These are phyloP conservation scores for Ceratorhiza oryzae-sativae DNA, from an alignment of 1,284 basidiomycete genomes.

Conservation along the genomic window DNA sequence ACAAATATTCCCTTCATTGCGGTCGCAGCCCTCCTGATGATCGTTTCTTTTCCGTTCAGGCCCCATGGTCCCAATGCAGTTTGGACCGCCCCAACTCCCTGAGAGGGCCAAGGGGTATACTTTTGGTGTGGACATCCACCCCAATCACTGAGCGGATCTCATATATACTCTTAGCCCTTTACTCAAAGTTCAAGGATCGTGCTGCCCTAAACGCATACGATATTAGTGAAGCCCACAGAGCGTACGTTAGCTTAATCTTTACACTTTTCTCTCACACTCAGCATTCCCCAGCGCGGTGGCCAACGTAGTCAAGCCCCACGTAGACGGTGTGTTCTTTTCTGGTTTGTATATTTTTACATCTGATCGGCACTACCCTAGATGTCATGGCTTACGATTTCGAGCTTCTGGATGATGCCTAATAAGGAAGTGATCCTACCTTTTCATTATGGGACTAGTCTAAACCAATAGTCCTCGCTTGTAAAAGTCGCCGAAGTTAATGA, in stretches of 20 bases:
- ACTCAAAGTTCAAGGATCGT: slow-evolving; percentile 27
- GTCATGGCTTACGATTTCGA: slow-evolving; percentile 30
- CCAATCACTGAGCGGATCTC: background rate
- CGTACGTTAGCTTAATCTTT: background rate
- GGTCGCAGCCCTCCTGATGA: background rate
- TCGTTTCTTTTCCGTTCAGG: background rate
- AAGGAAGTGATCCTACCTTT: background rate
- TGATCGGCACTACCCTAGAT: slow-evolving; percentile 5
- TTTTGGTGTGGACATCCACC: background rate
- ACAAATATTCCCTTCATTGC: background rate
- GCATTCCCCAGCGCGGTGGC: slow-evolving; percentile 3
- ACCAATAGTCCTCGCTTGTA: background rate
- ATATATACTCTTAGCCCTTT: slow-evolving; percentile 8
- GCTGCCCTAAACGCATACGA: slow-evolving; percentile 2
- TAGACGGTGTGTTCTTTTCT: slow-evolving; percentile 6
- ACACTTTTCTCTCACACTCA: background rate
- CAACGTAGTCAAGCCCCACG: slow-evolving; percentile 14
- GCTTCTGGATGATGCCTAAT: slow-evolving; percentile 21
- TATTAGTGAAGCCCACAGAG: slow-evolving; percentile 21
- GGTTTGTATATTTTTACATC: background rate
- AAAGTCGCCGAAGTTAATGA: background rate
- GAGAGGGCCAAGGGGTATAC: slow-evolving; percentile 30
- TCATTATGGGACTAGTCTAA: background rate
- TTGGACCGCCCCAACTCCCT: slow-evolving; percentile 16
- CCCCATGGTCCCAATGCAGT: slow-evolving; percentile 22